Evolutionary conservation across 2,329 filamentous ascomycete species (phyloP).

Genomic region (Aureobasidium vineae): DNA sequence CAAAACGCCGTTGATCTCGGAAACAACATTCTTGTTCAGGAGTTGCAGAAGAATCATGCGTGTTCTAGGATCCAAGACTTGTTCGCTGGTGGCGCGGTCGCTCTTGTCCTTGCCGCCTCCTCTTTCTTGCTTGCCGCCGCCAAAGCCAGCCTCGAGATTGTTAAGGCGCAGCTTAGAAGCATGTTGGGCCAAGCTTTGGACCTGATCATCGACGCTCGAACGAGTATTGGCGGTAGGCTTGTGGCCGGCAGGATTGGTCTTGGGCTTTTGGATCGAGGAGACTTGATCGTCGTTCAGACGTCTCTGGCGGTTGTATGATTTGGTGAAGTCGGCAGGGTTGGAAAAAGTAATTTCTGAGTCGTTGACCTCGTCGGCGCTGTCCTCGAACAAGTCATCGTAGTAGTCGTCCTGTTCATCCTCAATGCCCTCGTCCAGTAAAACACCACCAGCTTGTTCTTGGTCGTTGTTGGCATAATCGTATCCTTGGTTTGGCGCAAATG

Average conservation of each 20-base stretch:
- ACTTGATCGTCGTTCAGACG: slow-evolving; percentile 59
- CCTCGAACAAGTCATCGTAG: slow-evolving; percentile 57
- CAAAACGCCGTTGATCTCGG: slow-evolving; percentile 90
- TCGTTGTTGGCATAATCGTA: slow-evolving; percentile 32
- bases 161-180: slow-evolving; percentile 82
- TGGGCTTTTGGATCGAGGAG: slow-evolving; percentile 57
- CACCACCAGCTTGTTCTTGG: slow-evolving; percentile 29
- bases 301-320: slow-evolving; percentile 83
- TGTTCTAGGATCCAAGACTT: slow-evolving; percentile 90
- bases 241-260: slow-evolving; percentile 63
- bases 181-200: slow-evolving; percentile 78
- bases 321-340: slow-evolving; percentile 69
- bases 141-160: slow-evolving; percentile 55
- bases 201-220: slow-evolving; percentile 80
- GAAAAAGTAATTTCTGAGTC: slow-evolving; percentile 59
- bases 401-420: slow-evolving; percentile 58
- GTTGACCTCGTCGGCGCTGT: slow-evolving; percentile 58
- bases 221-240: slow-evolving; percentile 76
- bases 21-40: slow-evolving; percentile 86
- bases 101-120: slow-evolving; percentile 76
- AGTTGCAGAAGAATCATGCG: slow-evolving; percentile 95
- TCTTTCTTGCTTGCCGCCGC: slow-evolving; percentile 47
- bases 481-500: slow-evolving; percentile 37
- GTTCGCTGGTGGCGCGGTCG: slow-evolving; percentile 89
- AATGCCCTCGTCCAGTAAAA: slow-evolving; percentile 13